Evolutionary conservation across 805 yeast species (phyloP).

Genomic region (Candida verbasci): DNA sequence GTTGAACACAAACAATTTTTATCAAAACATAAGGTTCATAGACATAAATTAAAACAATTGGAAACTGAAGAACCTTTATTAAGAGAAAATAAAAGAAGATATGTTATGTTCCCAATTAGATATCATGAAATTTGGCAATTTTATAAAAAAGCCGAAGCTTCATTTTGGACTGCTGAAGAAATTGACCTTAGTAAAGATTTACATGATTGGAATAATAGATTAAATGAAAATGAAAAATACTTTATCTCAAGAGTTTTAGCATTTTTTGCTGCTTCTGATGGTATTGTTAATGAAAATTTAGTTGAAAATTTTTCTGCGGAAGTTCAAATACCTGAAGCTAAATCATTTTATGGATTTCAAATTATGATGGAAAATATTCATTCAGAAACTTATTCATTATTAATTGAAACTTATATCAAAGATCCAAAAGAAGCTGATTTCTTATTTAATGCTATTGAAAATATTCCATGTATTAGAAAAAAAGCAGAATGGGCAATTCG

Average conservation of each 20-base stretch:
- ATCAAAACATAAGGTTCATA: conserved; percentile 59
- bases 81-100: conserved; percentile 78
- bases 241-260: conserved; percentile 92
- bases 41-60: conserved; percentile 65
- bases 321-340: conserved; percentile 96
- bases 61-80: conserved; percentile 90
- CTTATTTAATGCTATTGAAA: conserved; percentile 92
- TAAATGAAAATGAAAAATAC: conserved; percentile 88
- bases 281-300: conserved; percentile 95
- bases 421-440: conserved; percentile 91
- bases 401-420: conserved; percentile 92
- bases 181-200: conserved; percentile 90
- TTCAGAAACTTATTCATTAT: conserved; percentile 92
- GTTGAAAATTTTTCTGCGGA: conserved; percentile 97
- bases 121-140: conserved; percentile 98
- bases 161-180: conserved; percentile 99
- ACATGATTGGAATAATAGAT: conserved; percentile 85
- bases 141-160: conserved; percentile 98
- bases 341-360: conserved; percentile 98
- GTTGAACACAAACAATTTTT: conserved; percentile 53
- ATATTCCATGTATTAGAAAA: conserved; percentile 92
- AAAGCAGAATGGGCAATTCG: conserved; percentile 99
- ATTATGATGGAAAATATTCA: conserved; percentile 99
- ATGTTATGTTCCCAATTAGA: conserved; percentile 92
- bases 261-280: conserved; percentile 98